Percentiles rank a stretch among this genome's conserved stretches.
These are phyloP conservation scores for Grosmannia penicillata DNA, from an alignment of 2,329 filamentous ascomycete genomes.

Conservation along the genomic window DNA sequence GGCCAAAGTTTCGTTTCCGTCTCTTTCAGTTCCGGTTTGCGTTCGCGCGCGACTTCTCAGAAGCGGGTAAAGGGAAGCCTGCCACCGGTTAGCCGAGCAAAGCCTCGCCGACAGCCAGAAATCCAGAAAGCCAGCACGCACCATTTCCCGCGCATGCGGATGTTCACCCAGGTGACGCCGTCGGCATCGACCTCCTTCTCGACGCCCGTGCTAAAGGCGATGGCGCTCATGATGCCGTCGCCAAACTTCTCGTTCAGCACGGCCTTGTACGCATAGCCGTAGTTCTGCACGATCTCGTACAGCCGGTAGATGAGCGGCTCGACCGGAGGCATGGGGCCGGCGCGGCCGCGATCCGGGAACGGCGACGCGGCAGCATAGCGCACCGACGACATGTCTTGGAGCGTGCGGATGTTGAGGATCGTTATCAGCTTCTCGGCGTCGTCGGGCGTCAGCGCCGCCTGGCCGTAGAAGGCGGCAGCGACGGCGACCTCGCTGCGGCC, in stretches of 20 bases:
- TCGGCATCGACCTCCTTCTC: slow-evolving; percentile 85
- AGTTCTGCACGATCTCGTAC: slow-evolving; percentile 93
- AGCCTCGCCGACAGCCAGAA: neutral
- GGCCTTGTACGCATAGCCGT: slow-evolving; percentile 91
- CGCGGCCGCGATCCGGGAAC: slow-evolving; percentile 68
- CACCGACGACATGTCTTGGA: neutral
- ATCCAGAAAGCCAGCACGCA: slow-evolving; percentile 17
- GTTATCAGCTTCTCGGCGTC: slow-evolving; percentile 34
- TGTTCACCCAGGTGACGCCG: slow-evolving; percentile 70
- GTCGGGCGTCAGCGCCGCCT: slow-evolving; percentile 33
- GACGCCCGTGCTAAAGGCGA: slow-evolving; percentile 77
- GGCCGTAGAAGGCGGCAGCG: slow-evolving; percentile 81
- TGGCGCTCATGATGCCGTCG: slow-evolving; percentile 93
- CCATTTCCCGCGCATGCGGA: slow-evolving; percentile 75
- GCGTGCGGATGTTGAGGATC: too few relatives aligned
- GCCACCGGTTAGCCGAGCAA: neutral
- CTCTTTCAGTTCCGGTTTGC: neutral
- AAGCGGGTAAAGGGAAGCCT: slow-evolving; percentile 24
- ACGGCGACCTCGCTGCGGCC: slow-evolving; percentile 71
- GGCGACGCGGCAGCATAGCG: slow-evolving; percentile 23
- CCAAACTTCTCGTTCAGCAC: slow-evolving; percentile 91
- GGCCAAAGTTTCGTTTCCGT: neutral
- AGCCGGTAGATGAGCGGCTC: slow-evolving; percentile 82
- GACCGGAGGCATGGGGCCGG: slow-evolving; percentile 68
- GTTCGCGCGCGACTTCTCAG: slow-evolving; percentile 6